Evolutionary conservation across 1,284 basidiomycete species (phyloP).

Genomic region (Xanthoconium separans): DNA sequence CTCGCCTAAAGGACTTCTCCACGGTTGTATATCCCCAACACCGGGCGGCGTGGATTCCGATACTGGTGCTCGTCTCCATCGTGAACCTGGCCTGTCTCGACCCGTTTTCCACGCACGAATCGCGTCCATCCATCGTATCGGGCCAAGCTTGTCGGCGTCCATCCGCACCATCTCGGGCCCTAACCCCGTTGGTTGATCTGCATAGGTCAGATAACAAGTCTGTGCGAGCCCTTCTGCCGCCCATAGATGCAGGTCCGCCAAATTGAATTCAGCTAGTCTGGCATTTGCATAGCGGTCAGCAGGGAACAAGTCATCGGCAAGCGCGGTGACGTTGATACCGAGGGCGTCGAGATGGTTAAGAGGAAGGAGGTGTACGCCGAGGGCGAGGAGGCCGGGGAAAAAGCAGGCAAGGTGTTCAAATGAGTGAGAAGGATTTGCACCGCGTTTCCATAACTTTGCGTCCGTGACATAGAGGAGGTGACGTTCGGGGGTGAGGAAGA

Average conservation of each 20-base stretch:
- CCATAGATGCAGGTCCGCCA: constrained; percentile 58
- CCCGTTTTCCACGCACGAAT: constrained; percentile 50
- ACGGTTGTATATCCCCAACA: constrained; percentile 37
- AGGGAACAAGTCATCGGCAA: constrained; percentile 37
- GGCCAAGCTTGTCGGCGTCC: constrained; percentile 23
- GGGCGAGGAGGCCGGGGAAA: constrained; percentile 70
- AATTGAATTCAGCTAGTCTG: constrained; percentile 38
- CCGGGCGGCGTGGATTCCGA: constrained; percentile 50
- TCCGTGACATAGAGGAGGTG: constrained; percentile 72
- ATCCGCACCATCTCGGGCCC: constrained; percentile 58
- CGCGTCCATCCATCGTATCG: constrained; percentile 50
- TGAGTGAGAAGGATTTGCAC: constrained; percentile 42
- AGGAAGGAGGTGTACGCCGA: constrained; percentile 64
- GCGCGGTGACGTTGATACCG: constrained; percentile 41
- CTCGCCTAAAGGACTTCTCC: constrained; percentile 9
- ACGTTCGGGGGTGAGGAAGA: constrained; percentile 65
- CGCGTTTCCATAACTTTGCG: constrained; percentile 26
- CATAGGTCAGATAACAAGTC: constrained; percentile 65
- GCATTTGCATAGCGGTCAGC: constrained; percentile 34
- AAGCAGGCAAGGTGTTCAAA: constrained; percentile 80
- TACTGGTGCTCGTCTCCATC: constrained; percentile 9
- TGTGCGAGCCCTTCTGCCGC: constrained; percentile 69
- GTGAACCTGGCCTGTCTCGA: constrained; percentile 7
- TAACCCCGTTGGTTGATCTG: constrained; percentile 58
- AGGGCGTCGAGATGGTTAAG: constrained; percentile 46